Conservation (phyloP, 140 eudicot genomes). For the Erigeron philadelphicus region DNA sequence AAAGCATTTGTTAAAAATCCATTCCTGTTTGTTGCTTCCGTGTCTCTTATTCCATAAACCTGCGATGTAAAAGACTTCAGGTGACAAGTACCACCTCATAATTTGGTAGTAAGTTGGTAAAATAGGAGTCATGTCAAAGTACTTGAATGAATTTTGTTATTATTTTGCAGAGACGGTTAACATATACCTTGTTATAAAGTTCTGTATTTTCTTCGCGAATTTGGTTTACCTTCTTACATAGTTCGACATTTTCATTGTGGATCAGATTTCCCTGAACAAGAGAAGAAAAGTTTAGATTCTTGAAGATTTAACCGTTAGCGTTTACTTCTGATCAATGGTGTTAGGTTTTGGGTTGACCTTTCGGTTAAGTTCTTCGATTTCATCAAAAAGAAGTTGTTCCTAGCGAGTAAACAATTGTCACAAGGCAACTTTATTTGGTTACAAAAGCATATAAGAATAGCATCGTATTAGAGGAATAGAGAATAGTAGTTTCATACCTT, state of each 20-base stretch:
- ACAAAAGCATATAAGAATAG: constrained; percentile 14
- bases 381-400: constrained; percentile 61
- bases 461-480: constrained; percentile 5
- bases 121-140: background rate
- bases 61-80: constrained; percentile 27
- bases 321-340: background rate
- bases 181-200: constrained; percentile 56
- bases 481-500: constrained; percentile 41
- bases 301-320: constrained; percentile 1
- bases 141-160: background rate
- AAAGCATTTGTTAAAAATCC: constrained; percentile 32
- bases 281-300: constrained; percentile 2
- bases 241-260: constrained; percentile 78
- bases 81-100: constrained; percentile 9
- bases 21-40: constrained; percentile 41
- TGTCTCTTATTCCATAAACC: constrained; percentile 50
- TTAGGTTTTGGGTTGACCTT: constrained; percentile 39
- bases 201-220: constrained; percentile 48
- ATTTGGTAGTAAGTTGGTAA: background rate
- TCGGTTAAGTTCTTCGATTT: constrained; percentile 50
- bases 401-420: constrained; percentile 28
- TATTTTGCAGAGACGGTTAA: background rate
- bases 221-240: constrained; percentile 61
- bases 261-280: constrained; percentile 58
- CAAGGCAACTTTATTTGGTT: constrained; percentile 13